Conservation (phyloP, 78 protist species). For the Dictyostelium capitatum region DNA sequence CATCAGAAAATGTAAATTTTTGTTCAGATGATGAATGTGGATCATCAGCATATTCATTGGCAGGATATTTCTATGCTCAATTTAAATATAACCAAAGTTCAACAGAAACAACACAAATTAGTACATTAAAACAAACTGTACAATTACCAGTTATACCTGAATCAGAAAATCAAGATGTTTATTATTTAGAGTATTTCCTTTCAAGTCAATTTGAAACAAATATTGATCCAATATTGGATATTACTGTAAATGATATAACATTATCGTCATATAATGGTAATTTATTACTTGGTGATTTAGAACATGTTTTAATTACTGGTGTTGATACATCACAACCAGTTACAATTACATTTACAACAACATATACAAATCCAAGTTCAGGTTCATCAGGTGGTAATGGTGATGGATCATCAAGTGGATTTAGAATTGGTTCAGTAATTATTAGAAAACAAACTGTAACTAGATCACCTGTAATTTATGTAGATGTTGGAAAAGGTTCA, state of each 20-base stretch:
- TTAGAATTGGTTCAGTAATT: background rate
- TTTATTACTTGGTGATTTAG: constrained; percentile 10
- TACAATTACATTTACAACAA: background rate
- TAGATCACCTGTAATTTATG: background rate
- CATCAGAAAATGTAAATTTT: background rate
- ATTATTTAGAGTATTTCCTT: background rate
- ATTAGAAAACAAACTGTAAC: background rate
- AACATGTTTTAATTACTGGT: background rate
- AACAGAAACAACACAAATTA: background rate
- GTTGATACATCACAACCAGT: background rate
- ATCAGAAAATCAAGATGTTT: background rate
- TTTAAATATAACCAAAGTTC: background rate
- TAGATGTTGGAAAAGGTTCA: constrained; percentile 28
- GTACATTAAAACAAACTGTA: background rate
- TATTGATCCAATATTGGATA: background rate
- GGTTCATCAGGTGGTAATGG: background rate
- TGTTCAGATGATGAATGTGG: constrained; percentile 75
- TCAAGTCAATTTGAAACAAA: background rate
- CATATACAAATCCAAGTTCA: background rate
- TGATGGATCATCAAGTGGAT: background rate
- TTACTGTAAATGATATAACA: background rate
- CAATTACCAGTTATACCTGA: background rate
- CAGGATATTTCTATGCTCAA: constrained; percentile 51
- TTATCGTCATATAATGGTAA: background rate
- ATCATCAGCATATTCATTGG: constrained; percentile 8